These are phyloP conservation scores for Adansonia grandidieri DNA, from an alignment of 441 rosid genomes.

Conservation along the genomic window DNA sequence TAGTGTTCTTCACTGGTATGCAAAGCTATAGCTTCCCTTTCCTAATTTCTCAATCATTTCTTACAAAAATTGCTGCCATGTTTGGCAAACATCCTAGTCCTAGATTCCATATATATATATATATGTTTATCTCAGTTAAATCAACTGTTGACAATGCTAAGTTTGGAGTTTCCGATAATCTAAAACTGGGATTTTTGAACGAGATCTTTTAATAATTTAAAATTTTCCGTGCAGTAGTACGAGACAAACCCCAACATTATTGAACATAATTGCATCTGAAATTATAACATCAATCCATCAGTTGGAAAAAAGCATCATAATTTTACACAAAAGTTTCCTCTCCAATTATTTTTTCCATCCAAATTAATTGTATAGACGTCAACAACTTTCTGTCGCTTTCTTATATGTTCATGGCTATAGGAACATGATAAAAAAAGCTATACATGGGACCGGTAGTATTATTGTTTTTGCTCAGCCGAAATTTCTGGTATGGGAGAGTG, in stretches of 20 bases:
- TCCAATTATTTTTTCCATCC: background rate
- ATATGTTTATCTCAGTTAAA: background rate
- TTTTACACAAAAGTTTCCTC: background rate
- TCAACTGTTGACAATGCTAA: background rate
- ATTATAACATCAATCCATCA: background rate
- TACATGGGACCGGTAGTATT: background rate
- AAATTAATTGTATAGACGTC: no score
- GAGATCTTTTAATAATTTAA: no score
- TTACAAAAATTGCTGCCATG: background rate
- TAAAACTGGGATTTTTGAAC: background rate
- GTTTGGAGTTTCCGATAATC: constrained; percentile 31
- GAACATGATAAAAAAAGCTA: no score
- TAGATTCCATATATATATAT: background rate
- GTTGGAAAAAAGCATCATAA: background rate
- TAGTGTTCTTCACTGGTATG: background rate
- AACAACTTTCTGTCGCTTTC: background rate
- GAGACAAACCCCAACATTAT: no score
- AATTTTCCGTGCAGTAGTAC: no score
- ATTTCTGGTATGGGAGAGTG: no score
- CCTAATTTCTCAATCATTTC: background rate
- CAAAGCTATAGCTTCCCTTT: background rate
- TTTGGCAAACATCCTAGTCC: background rate
- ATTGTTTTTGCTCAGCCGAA: background rate
- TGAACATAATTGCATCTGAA: no score
- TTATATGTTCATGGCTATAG: background rate